phyloP scores from a whole-genome alignment of 2,329 filamentous ascomycete genomes.

The Verticillium longisporum region DNA sequence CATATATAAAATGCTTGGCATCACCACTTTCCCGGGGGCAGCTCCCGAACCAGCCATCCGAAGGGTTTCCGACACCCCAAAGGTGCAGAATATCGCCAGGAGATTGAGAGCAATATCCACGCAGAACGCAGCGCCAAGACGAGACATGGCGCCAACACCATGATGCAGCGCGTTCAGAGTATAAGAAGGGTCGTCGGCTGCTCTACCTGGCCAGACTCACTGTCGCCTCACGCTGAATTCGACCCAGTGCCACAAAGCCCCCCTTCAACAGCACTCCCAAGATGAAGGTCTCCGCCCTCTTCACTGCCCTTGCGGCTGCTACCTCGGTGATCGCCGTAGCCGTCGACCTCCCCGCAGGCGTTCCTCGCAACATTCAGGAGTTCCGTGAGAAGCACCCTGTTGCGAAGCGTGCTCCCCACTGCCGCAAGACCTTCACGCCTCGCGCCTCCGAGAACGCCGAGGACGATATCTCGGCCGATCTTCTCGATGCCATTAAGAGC shows the following conservation, averaged over 20 bases:
- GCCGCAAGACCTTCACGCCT: constrained; percentile 8
- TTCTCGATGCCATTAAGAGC: constrained; percentile 26
- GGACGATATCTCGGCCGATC: constrained; percentile 19
- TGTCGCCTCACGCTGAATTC: neutral
- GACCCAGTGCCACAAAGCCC: neutral
- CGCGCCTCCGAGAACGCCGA: constrained; percentile 34
- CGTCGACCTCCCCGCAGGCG: constrained; percentile 8
- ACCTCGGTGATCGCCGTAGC: constrained; percentile 7
- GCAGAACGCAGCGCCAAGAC: neutral
- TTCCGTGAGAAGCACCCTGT: constrained; percentile 39
- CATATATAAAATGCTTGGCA: neutral
- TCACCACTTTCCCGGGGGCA: neutral
- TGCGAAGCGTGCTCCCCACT: constrained; percentile 30
- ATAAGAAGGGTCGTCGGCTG: neutral
- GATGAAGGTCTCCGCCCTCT: constrained; percentile 13
- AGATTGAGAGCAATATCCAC: neutral
- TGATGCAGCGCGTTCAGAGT: neutral
- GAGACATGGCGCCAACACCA: neutral
- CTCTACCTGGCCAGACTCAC: neutral
- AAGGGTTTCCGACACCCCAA: neutral
- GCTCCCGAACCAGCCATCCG: neutral
- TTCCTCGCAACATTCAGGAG: constrained; percentile 18
- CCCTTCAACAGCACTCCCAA: neutral
- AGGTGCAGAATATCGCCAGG: too few relatives aligned
- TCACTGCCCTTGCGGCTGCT: constrained; percentile 12